Percentiles rank a stretch among this genome's conserved stretches.
Conservation (phyloP, 108 stramenopile species). For the Skeletonema potamos region DNA sequence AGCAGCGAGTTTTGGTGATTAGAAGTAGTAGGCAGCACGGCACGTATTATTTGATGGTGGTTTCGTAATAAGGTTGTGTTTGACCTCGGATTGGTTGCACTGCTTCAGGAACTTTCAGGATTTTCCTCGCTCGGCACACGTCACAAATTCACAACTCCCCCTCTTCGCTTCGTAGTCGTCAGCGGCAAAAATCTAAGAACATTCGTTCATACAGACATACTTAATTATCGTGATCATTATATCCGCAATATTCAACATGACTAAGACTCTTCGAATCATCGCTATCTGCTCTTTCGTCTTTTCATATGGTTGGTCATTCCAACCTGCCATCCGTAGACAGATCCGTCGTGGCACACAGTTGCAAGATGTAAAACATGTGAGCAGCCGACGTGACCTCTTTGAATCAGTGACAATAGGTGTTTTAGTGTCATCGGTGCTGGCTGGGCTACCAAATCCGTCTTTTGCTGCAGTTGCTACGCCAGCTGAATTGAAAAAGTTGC, state of each 20-base stretch:
- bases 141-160: no score
- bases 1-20: no score
- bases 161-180: no score
- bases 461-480: constrained; percentile 40
- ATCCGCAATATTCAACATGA: background rate
- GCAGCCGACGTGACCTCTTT: constrained; percentile 16
- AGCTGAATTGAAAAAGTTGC: constrained; percentile 57
- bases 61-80: no score
- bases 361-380: background rate
- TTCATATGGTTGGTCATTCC: background rate
- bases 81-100: no score
- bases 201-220: no score
- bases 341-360: background rate
- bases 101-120: no score
- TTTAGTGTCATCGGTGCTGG: constrained; percentile 3
- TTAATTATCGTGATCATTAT: no score
- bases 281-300: background rate
- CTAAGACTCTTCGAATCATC: background rate
- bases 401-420: background rate
- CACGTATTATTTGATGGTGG: no score
- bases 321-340: background rate
- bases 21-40: no score
- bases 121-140: no score
- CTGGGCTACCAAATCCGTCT: constrained; percentile 16
- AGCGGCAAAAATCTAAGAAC: no score